Base-by-base conservation (phyloP, 2,329 filamentous ascomycete genomes). In the Microsporum canis region DNA sequence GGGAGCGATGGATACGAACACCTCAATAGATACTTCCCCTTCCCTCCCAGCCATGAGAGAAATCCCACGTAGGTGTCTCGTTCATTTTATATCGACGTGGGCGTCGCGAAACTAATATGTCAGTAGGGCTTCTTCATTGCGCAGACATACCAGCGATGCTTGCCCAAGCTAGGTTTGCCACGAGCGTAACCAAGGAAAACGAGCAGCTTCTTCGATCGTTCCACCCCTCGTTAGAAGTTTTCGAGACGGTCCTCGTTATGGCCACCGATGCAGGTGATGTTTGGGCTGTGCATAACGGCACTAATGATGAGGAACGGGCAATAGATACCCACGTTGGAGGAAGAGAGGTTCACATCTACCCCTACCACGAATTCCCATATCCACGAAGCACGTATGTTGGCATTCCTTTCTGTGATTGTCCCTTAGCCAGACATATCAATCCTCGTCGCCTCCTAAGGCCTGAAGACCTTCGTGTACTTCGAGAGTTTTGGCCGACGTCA, bases 181-280 rank as follows among this genome's bases (percentile, higher is more conserved):
- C 31, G 43, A 39, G 39, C 33, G 45, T 38, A 33, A 43, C 12
- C 2, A 14, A 10, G 39, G 55, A 53, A 49, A 61, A 61, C 39
- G 59, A 61, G 41, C 14, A 55, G 14, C 33, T 61, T 27, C 38
- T 61, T n/a, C 59, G 49, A 31, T 45, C 59, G 56, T 61, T 57
- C 57, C 59, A 61, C 41, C 59, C 51, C 17, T 38, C 53, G 10
- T 39, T 61, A 29, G 45, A 51, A 39, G 49, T 33, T 23, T 57
- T 57, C 27, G 23, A 29, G 17, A 10, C 14, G 31, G 59, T 61
- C 6, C 57, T 23, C 53, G 39, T 58, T 31, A 23, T 17, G 29
- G 45, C 51, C 31, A 39, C 56, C 36, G 45, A 33, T 14, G 47
- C 14, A n/a, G 53, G 59, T 10, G 57, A 57, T 38, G 38, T 61